Conservation (phyloP, 768 basidiomycete genomes). For the Ramaria rubella region DNA sequence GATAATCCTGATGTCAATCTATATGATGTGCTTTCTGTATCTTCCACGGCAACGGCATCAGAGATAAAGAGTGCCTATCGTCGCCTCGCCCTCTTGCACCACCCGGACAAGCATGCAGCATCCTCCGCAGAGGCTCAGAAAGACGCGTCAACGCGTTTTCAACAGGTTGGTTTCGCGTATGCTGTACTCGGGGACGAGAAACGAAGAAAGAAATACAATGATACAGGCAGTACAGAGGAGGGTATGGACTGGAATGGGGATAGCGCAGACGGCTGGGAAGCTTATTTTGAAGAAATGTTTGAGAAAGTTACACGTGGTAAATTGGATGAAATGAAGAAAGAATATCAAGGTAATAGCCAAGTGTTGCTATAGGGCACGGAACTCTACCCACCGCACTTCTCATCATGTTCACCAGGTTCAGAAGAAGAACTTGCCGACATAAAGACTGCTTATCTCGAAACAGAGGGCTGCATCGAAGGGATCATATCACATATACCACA, state of each 20-base stretch:
- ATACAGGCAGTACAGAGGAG: constrained; percentile 81
- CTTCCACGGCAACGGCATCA: constrained; percentile 47
- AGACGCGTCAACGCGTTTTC: constrained; percentile 73
- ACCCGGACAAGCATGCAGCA: constrained; percentile 84
- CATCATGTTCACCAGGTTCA: constrained; percentile 50
- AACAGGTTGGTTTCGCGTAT: constrained; percentile 93
- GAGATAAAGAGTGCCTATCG: constrained; percentile 83
- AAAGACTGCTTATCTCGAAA: constrained; percentile 62
- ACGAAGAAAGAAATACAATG: constrained; percentile 71
- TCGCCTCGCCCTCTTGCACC: constrained; percentile 69
- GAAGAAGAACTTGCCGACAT: constrained; percentile 79
- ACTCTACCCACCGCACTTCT: background rate
- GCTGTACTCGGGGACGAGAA: constrained; percentile 77
- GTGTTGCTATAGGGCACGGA: background rate
- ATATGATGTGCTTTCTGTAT: constrained; percentile 64
- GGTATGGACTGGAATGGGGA: constrained; percentile 53
- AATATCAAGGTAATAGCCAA: constrained; percentile 79
- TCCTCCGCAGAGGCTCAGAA: constrained; percentile 48
- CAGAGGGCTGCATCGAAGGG: constrained; percentile 65
- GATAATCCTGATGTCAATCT: constrained; percentile 67
- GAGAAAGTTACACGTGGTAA: constrained; percentile 79
- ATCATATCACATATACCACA: constrained; percentile 87
- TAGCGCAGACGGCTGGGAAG: constrained; percentile 88
- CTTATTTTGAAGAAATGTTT: constrained; percentile 89
- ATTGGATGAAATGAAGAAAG: constrained; percentile 89